Percentiles rank a stretch among this genome's conserved stretches.
Conservation (phyloP, 768 basidiomycete genomes). For the Lactifluus echinatus region DNA sequence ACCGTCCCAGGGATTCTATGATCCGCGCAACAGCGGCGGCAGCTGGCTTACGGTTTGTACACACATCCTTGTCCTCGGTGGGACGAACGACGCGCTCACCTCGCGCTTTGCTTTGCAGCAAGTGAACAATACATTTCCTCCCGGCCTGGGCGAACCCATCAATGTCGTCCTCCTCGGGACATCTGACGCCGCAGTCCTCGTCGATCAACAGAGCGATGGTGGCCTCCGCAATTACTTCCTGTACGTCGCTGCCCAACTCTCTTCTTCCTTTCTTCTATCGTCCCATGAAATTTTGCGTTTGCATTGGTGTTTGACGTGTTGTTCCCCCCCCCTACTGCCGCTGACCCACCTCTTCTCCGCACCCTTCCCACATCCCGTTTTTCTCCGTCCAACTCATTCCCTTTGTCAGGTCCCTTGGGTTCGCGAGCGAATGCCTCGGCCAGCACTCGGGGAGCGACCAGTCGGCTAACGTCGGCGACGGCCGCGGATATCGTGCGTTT, state of each 20-base stretch:
- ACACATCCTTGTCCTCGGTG: background rate
- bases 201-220: slow-evolving; percentile 49
- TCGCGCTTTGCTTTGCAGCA: background rate
- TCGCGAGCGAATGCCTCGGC: slow-evolving; percentile 75
- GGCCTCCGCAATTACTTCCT: slow-evolving; percentile 76
- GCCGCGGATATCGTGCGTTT: slow-evolving; percentile 57
- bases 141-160: slow-evolving; percentile 55
- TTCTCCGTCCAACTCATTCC: background rate
- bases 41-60: slow-evolving; percentile 60
- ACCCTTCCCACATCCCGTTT: background rate
- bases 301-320: too few species aligned
- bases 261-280: too few species aligned
- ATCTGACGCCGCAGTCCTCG: slow-evolving; percentile 63
- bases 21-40: slow-evolving; percentile 50
- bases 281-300: too few species aligned
- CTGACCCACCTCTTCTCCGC: background rate
- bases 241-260: slow-evolving; percentile 41
- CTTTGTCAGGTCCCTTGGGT: slow-evolving; percentile 51
- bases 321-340: background rate
- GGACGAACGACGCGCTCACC: background rate
- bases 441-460: slow-evolving; percentile 67
- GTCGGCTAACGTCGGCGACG: slow-evolving; percentile 75
- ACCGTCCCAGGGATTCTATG: slow-evolving; percentile 50
- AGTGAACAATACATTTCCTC: background rate
- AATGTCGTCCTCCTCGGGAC: slow-evolving; percentile 73